Evolutionary conservation across 2,329 filamentous ascomycete species (phyloP), one percentile per base, ranked within the genome.

Genomic region (Ophidiomyces ophidiicola): DNA sequence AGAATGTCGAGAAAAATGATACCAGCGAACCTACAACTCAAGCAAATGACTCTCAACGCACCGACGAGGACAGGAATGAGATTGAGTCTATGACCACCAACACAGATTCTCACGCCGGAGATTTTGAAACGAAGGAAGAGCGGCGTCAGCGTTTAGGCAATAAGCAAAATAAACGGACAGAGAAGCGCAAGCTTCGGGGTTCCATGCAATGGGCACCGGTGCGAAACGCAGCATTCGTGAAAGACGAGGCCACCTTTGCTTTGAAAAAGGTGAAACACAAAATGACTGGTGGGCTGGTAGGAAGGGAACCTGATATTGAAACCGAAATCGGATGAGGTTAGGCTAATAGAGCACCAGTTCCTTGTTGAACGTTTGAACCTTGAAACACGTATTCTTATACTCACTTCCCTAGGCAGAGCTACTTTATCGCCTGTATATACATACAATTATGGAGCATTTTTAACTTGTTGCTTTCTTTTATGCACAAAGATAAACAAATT

Each of bases 171-270:
- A 59, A 57, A 44, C 59, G 62, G 32, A 63, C 57, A 23, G 69
- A 94, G 56, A 80, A 87, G 57, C 74, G 87, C 0, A 85, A 87
- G 62, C 86, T 94, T 50, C 72, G 87, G 7, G 88, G 88, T 0
- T 53, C 94, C 55, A 93, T 94, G 84, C 88, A 96, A 59, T 96
- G 87, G 86, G 82, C 78, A 53, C 87, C 88, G 0, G 82, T 87
- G 56, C 71, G 88, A 28, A 94, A 94, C 55, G 68, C 76, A 15
- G 76, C 78, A 48, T 96, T 94, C 58, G 87, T 80, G 30, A 93
- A 90, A 62, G 72, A 94, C 52, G 83, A 96, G 66, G 76, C 82
- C 0, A 80, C 81, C 52, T 87, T 79, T 62, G 84, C 82, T 0
- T 60, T 86, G 4, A 70, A 78, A 31, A 83, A 82, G 57, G 63